Percentiles rank a stretch among this genome's conserved stretches.
phyloP scores from a whole-genome alignment of 352 stramenopile genomes.

The Globisporangium megalacanthum region DNA sequence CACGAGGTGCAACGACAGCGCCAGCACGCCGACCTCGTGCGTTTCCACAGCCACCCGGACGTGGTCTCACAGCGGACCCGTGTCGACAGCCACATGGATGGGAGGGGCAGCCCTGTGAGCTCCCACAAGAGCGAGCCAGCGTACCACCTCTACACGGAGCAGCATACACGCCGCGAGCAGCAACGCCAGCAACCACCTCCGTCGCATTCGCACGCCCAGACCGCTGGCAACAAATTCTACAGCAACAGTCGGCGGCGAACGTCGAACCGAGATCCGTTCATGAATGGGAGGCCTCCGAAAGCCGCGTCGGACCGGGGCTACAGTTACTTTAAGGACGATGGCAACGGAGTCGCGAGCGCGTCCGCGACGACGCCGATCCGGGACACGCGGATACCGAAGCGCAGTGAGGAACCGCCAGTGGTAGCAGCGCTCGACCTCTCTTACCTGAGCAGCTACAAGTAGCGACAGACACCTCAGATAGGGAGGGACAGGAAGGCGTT shows the following conservation, averaged over 20 bases:
- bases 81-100: background rate
- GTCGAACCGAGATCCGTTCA: constrained; percentile 5
- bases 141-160: background rate
- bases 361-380: background rate
- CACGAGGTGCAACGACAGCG: constrained; percentile 12
- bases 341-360: background rate
- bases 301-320: constrained; percentile 10
- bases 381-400: background rate
- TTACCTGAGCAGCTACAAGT: constrained; percentile 23
- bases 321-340: background rate
- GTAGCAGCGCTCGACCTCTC: constrained; percentile 13
- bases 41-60: constrained; percentile 9
- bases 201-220: background rate
- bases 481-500: background rate
- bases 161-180: background rate
- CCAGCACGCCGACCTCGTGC: constrained; percentile 9
- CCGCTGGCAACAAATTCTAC: background rate
- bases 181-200: background rate
- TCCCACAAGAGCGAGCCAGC: constrained; percentile 6
- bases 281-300: constrained; percentile 2
- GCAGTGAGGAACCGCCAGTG: background rate
- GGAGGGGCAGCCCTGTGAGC: background rate
- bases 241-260: background rate
- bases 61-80: constrained; percentile 2
- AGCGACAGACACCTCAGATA: background rate